Evolutionary conservation across 805 yeast genomes (phyloP).

Genomic region (Yueomyces sp.): DNA sequence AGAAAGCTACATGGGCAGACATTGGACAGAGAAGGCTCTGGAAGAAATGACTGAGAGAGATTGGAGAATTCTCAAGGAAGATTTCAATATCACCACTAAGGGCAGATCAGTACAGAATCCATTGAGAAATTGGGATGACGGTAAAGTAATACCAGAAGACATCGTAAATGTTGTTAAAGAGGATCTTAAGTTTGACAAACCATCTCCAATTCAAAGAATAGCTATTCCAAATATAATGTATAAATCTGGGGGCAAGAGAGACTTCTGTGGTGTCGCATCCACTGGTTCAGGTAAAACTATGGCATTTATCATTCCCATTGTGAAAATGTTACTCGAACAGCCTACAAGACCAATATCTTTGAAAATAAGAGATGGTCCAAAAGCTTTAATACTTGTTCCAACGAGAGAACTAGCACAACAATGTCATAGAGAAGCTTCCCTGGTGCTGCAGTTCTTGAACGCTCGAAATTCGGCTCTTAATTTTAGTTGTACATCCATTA

Average conservation of each 20-base stretch:
- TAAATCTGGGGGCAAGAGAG: constrained; percentile 27
- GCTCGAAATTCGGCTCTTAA: background rate
- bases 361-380: constrained; percentile 46
- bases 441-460: constrained; percentile 26
- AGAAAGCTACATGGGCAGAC: constrained; percentile 16
- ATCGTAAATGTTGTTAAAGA: constrained; percentile 27
- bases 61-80: constrained; percentile 81
- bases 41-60: constrained; percentile 65
- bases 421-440: constrained; percentile 45
- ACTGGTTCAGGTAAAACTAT: constrained; percentile 95
- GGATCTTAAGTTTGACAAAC: constrained; percentile 40
- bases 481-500: constrained; percentile 37
- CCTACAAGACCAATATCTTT: constrained; percentile 35
- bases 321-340: constrained; percentile 37
- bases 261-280: constrained; percentile 82
- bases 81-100: constrained; percentile 49
- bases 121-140: constrained; percentile 62
- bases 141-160: constrained; percentile 30
- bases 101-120: constrained; percentile 38
- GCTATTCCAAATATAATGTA: constrained; percentile 59
- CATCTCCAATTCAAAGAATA: constrained; percentile 88
- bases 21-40: constrained; percentile 59
- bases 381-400: constrained; percentile 71
- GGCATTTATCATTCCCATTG: constrained; percentile 64
- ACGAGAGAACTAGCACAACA: constrained; percentile 91